Percentiles rank a stretch among this genome's conserved stretches.
These are phyloP conservation scores for Vitis rotundifolia DNA, from an alignment of 164 flowering plant species.

Conservation along the genomic window DNA sequence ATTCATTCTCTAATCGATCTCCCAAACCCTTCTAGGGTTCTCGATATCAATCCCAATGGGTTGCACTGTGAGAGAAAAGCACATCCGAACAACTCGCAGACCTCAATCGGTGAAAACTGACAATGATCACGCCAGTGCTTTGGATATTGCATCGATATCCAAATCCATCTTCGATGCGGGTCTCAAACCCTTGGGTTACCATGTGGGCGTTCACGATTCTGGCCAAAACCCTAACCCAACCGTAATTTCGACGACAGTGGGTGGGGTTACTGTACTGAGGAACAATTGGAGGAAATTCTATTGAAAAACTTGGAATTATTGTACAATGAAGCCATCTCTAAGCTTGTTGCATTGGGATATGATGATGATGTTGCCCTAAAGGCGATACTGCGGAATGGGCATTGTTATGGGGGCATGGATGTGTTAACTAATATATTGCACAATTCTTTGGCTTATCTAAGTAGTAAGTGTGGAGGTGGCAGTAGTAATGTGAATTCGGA, in stretches of 20 bases:
- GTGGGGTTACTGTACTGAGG: conserved; percentile 92
- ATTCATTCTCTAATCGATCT: background rate
- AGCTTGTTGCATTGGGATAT: conserved; percentile 65
- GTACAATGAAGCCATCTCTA: conserved; percentile 66
- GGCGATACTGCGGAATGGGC: conserved; percentile 76
- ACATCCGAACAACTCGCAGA: conserved; percentile 56
- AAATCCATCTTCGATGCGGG: conserved; percentile 38
- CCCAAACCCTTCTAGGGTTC: too few species aligned
- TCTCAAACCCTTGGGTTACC: conserved; percentile 35
- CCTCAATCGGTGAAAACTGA: conserved; percentile 51
- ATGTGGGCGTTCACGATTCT: conserved; percentile 27
- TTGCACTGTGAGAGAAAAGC: conserved; percentile 71
- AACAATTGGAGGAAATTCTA: conserved; percentile 70
- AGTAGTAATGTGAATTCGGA: conserved; percentile 36
- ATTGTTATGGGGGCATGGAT: conserved; percentile 92
- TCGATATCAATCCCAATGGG: conserved; percentile 42
- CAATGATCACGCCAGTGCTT: conserved; percentile 21
- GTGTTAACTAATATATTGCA: conserved; percentile 71
- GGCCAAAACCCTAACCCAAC: conserved; percentile 22
- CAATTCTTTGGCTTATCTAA: conserved; percentile 70
- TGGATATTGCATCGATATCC: conserved; percentile 20
- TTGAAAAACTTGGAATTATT: conserved; percentile 63
- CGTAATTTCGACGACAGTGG: conserved; percentile 53
- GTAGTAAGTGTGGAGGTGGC: conserved; percentile 22
- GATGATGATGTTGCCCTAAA: conserved; percentile 66